Base-by-base conservation (phyloP, 2,329 filamentous ascomycete species). In the Coleophoma crateriformis region DNA sequence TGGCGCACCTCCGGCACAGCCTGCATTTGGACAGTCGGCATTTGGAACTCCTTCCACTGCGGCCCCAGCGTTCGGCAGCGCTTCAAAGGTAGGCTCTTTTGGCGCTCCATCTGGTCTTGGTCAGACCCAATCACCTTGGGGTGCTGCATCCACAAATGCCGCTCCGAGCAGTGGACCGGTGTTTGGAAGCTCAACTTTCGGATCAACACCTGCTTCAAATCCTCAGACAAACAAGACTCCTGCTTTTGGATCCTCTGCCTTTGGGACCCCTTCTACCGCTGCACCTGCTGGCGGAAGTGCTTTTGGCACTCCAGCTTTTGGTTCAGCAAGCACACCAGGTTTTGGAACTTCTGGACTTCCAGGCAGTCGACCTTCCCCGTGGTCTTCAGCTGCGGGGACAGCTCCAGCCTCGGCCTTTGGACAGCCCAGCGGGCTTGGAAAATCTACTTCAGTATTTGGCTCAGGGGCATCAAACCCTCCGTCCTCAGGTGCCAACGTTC, bases 101-200 rank as follows among this genome's bases (percentile, higher is more conserved):
- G 68, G 67, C 14, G 58, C 61, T 47, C 47, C 61, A 35, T 63
- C 65, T 40, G 67, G 70, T 13, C 64, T 84, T 19, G 79, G 78
- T 15, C 66, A 75, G 20, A 76, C 71, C 43, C 49, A 70, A 33
- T 82, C 77, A 2, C 74, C 74, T 0, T 84, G 80, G 79, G 72
- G 67, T 12, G 53, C 66, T 3, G 55, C 64, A 33, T 39, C 67
- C 14, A 50, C 70, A 56, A 33, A 61, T 66, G 39, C 12, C 4
- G 51, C 47, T 32, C 19, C 51, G 20, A 44, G 47, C 14, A 39
- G 46, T 47, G 44, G 49, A 7, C 45, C 55, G 34, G 50, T 53
- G 3, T 60, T 60, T 47, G 57, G 57, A 14, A 45, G 53, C 38
- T 38, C 60, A 41, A 52, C 64, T 47, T 53, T 67, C 45, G 59